phyloP scores from a whole-genome alignment of 1,139 yeast species.

The Pichia kudriavzevii region DNA sequence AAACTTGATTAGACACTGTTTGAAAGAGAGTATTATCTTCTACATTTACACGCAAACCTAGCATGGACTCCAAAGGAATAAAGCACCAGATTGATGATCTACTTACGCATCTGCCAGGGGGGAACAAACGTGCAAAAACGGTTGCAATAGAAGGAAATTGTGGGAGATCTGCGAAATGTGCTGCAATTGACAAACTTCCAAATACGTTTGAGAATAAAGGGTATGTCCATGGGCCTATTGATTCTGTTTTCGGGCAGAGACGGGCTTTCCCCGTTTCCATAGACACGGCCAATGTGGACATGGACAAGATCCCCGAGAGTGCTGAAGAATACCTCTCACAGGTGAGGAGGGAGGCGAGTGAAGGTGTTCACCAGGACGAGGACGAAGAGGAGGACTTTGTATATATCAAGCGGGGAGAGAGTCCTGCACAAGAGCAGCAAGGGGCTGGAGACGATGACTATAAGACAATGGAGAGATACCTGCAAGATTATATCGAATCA shows the following conservation, averaged over 20 bases:
- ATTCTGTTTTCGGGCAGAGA: conserved; percentile 35
- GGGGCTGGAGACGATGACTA: not conserved
- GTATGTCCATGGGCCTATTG: conserved; percentile 30
- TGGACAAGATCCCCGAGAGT: conserved; percentile 15
- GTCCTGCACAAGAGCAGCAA: not conserved
- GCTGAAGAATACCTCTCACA: conserved; percentile 26
- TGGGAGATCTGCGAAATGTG: too few species aligned
- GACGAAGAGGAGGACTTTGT: too few species aligned
- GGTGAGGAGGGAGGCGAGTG: conserved; percentile 24
- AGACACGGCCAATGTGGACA: conserved; percentile 15
- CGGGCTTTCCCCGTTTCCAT: conserved; percentile 33
- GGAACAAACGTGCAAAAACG: too few species aligned
- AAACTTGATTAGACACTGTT: too few species aligned
- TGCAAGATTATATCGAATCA: conserved; percentile 14
- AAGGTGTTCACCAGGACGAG: too few species aligned
- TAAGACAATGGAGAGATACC: conserved; percentile 9
- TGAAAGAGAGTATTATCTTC: too few species aligned
- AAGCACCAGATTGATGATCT: too few species aligned
- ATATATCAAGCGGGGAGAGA: conserved; percentile 3
- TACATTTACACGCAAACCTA: too few species aligned
- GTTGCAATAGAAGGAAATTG: too few species aligned
- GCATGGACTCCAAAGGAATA: too few species aligned
- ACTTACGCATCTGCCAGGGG: too few species aligned
- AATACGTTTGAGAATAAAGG: conserved; percentile 3
- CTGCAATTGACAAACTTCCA: too few species aligned